These are phyloP conservation scores for Ampelocalamus luodianensis DNA, from an alignment of 176 grass and related monocot species.

Conservation along the genomic window DNA sequence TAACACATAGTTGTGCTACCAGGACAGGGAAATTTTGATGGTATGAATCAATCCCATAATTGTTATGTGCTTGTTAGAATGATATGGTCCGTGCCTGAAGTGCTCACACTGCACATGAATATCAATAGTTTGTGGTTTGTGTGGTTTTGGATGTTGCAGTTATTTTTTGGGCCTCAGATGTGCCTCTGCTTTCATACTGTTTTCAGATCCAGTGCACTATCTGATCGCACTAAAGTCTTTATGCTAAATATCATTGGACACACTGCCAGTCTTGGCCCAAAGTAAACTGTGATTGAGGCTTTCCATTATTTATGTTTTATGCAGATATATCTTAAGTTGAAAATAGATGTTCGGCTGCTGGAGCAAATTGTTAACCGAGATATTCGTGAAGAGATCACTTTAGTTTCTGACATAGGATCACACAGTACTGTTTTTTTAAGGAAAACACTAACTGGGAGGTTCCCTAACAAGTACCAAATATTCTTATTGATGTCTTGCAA, in stretches of 20 bases:
- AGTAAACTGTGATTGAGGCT: background rate
- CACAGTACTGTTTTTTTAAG: background rate
- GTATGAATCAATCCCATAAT: background rate
- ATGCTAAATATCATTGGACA: constrained; percentile 28
- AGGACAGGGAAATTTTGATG: background rate
- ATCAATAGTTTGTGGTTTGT: background rate
- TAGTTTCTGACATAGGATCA: background rate
- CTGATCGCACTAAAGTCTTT: background rate
- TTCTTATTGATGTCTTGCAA: background rate
- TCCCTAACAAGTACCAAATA: background rate
- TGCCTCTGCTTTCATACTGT: background rate
- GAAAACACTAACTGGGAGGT: background rate
- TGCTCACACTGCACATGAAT: background rate
- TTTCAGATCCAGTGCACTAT: background rate
- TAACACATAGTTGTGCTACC: background rate
- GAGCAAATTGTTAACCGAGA: background rate
- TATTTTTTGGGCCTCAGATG: background rate
- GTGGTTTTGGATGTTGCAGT: background rate
- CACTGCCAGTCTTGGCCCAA: background rate
- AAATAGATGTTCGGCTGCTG: background rate
- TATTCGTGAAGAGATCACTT: constrained; percentile 8
- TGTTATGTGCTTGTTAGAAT: background rate
- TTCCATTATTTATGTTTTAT: background rate
- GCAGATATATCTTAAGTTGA: background rate
- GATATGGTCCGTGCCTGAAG: background rate